Base-by-base conservation (phyloP, 2,329 filamentous ascomycete species). In the Teratosphaeria viscida region DNA sequence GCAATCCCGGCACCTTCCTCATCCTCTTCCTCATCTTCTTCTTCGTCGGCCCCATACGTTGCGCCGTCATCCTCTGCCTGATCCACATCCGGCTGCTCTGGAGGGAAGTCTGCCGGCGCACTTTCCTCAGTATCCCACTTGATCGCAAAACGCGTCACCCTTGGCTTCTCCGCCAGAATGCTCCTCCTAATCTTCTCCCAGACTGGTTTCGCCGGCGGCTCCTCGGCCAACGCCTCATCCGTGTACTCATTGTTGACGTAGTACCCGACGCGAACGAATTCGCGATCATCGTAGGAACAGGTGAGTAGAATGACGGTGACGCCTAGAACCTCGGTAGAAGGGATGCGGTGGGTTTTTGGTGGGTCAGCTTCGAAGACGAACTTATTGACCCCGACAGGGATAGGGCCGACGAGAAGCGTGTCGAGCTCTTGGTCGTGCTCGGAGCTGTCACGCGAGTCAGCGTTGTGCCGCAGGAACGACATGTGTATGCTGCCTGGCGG, bases 241-340 rank as follows among this genome's bases (percentile, higher is more conserved):
- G 95, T 90, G 75, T 99, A 99, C 76, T 99, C 95, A 71, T 99
- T 99, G 82, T 97, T 99, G 70, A 99, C 94, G 68, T 99, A 99
- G 83, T 99, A 99, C 63, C 94, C 94, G 52, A 99, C 92, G 66
- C 94, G 91, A 47, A 99, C 91, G 70, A 99, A 99, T 75, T 99
- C 94, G 71, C 94, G 86, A 58, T 89, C 88, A 70, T 99, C 94
- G 77, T 99, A 99, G 74, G 90, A 89, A 77, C 94, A 97, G 60
- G 91, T 96, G 66, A 99, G 83, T 59, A 99, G 87, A 68, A 99
- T 91, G 70, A 99, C 94, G 3, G 94, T 99, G 56, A 99, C 95
- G 62, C 94, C 94, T 54, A 99, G 84, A 68, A 99, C 92, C 77
- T 99, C 95, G 67, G 90, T 91, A 67, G 92, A 88, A 59, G 94